Conservation (phyloP, 495 filamentous ascomycete genomes). For the Bombardia bombarda region DNA sequence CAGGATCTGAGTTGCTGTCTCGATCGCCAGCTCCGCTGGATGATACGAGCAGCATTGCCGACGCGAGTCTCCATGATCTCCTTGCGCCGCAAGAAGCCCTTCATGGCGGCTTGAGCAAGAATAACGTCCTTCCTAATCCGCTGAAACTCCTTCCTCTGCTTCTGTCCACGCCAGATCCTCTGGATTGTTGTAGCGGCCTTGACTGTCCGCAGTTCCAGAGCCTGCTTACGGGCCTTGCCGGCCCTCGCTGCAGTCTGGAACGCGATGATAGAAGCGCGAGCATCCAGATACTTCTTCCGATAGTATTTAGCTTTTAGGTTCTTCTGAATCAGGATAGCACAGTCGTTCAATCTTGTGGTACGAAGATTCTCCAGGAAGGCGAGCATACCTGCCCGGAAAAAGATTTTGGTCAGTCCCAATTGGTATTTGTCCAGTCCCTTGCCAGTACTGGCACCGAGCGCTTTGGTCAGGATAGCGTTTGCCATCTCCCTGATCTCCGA, state of each 20-base stretch:
- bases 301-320: constrained; percentile 94
- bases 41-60: constrained; percentile 83
- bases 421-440: constrained; percentile 93
- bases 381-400: constrained; percentile 98
- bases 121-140: constrained; percentile 73
- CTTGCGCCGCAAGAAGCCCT: constrained; percentile 81
- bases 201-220: constrained; percentile 71
- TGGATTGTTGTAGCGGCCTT: constrained; percentile 92
- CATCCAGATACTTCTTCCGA: constrained; percentile 83
- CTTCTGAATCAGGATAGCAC: constrained; percentile 98
- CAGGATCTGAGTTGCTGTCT: constrained; percentile 70
- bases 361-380: constrained; percentile 93
- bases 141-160: constrained; percentile 71
- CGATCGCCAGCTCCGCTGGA: constrained; percentile 84
- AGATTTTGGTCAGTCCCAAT: constrained; percentile 93
- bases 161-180: constrained; percentile 85
- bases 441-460: constrained; percentile 68
- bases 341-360: constrained; percentile 82
- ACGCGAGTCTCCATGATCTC: constrained; percentile 88
- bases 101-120: constrained; percentile 76
- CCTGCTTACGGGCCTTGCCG: constrained; percentile 63
- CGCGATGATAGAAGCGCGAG: constrained; percentile 67
- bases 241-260: constrained; percentile 72
- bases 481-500: constrained; percentile 91
- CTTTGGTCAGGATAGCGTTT: constrained; percentile 80